Evolutionary conservation across 192 early-diverging fungal genomes (phyloP).

Genomic region (Gryganskiella cystojenkinii): DNA sequence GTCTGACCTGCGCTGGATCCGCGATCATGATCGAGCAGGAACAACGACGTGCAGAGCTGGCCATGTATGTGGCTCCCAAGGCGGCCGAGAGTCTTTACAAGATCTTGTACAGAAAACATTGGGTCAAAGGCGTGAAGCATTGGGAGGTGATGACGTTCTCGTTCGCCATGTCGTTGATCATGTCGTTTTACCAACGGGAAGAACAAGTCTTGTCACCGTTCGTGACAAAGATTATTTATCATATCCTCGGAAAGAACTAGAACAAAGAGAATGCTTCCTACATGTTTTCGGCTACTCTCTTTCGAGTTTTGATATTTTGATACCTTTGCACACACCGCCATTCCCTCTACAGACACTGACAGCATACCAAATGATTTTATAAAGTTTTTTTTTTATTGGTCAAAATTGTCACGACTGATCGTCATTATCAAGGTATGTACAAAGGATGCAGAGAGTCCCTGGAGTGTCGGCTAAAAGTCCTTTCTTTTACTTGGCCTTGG

Average conservation of each 20-base stretch:
- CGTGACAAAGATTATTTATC: conserved; percentile 52
- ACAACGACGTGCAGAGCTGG: conserved; percentile 73
- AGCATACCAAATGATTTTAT: too few species aligned
- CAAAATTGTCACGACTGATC: too few species aligned
- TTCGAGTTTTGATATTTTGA: too few species aligned
- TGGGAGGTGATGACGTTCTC: conserved; percentile 73
- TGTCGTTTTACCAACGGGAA: conserved; percentile 72
- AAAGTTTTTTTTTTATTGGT: too few species aligned
- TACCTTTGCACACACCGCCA: too few species aligned
- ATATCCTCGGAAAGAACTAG: conserved; percentile 34
- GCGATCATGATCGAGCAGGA: conserved; percentile 80
- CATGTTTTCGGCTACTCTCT: too few species aligned
- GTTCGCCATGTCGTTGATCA: conserved; percentile 73
- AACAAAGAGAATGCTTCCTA: too few species aligned
- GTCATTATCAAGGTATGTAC: too few species aligned
- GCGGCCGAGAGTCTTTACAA: conserved; percentile 73
- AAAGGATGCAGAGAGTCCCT: too few species aligned
- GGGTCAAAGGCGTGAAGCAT: conserved; percentile 64
- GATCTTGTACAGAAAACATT: conserved; percentile 67
- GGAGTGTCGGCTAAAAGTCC: too few species aligned
- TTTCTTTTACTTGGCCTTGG: too few species aligned
- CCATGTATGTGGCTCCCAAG: conserved; percentile 83
- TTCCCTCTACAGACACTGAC: too few species aligned
- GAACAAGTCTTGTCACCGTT: conserved; percentile 64
- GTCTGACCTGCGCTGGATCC: conserved; percentile 59